Base-by-base conservation (phyloP, 2,329 filamentous ascomycete species). In the Ceratocystis cubensis region DNA sequence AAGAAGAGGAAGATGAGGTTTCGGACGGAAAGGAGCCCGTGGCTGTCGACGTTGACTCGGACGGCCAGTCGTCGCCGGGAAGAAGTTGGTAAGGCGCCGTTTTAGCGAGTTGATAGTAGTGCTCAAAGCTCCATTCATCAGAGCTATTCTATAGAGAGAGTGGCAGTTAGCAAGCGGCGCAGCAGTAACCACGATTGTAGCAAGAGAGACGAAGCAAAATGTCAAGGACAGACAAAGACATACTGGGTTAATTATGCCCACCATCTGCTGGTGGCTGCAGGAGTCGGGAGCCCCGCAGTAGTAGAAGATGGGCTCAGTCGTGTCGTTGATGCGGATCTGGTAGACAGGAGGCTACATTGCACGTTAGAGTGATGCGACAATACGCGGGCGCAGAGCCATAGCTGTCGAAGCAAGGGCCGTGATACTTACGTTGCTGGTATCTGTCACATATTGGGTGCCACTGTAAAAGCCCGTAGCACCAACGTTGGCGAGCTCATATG, bases 241-340 rank as follows among this genome's bases (percentile, higher is more conserved):
- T 76, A 85, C 82, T 5, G 86, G 82, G 71, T 92, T 93, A 70
- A 93, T 86, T 1, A 83, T 87, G 2, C 88, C 88, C 17, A 93
- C 81, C 88, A 93, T 93, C 25, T 83, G 80, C 56, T 86, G 80
- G 2, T 76, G 73, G 2, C 79, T 78, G 71, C 89, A 93, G 1
- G 86, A 88, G 0, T 78, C 80, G 0, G 83, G 80, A 0, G 87
- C 87, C 0, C 85, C 83, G 69, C 86, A 90, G 73, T 89, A 90
- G 74, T 82, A 88, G 73, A 86, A 88, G 17, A 85, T 81, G 0
- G 87, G 86, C 37, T 68, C 65, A 8, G 56, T 59, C 0, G 84
- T 86, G 69, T 85, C 77, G 70, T 88, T 87, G 66, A 89, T 76
- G 22, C 69, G 70, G 28, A 81, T 70, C 53, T 72, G 71, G 67